Evolutionary conservation across 805 yeast genomes (phyloP).

Genomic region (Saccharomycopsis schoenii): DNA sequence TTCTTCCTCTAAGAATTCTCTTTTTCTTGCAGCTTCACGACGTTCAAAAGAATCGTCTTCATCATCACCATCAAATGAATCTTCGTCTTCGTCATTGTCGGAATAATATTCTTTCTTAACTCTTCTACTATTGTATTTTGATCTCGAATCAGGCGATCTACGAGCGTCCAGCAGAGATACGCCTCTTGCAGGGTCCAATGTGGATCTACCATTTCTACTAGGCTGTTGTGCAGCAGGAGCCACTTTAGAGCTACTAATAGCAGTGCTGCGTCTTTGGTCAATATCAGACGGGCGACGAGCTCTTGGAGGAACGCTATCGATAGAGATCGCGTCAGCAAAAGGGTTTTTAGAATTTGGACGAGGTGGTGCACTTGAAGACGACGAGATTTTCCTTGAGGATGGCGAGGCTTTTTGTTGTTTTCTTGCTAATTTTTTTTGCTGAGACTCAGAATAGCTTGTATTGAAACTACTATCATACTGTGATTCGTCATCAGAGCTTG

Average conservation of each 20-base stretch:
- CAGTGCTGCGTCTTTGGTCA: not conserved
- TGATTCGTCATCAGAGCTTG: constrained; percentile 1
- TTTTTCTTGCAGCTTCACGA: constrained; percentile 9
- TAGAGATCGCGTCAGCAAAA: constrained; percentile 14
- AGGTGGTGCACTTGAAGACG: constrained; percentile 7
- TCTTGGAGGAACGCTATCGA: constrained; percentile 4
- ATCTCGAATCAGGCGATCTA: not conserved
- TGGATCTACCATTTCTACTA: not conserved
- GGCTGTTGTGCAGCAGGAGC: not conserved
- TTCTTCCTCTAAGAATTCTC: not conserved
- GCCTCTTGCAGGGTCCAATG: constrained; percentile 4
- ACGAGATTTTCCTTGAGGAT: not conserved
- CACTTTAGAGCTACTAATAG: not conserved
- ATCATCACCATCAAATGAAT: not conserved
- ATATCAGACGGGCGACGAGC: not conserved
- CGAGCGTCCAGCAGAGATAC: not conserved
- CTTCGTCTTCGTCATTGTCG: not conserved
- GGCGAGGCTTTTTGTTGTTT: not conserved
- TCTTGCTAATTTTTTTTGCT: not conserved
- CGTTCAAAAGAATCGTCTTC: constrained; percentile 1
- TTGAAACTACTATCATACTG: constrained; percentile 1
- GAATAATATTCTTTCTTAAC: not conserved
- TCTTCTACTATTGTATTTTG: not conserved
- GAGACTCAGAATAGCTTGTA: not conserved
- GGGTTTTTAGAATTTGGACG: constrained; percentile 18